Percentiles rank a stretch among this genome's conserved stretches.
These are phyloP conservation scores for Termitomyces sp. DNA, from an alignment of 768 basidiomycete species.

Conservation along the genomic window DNA sequence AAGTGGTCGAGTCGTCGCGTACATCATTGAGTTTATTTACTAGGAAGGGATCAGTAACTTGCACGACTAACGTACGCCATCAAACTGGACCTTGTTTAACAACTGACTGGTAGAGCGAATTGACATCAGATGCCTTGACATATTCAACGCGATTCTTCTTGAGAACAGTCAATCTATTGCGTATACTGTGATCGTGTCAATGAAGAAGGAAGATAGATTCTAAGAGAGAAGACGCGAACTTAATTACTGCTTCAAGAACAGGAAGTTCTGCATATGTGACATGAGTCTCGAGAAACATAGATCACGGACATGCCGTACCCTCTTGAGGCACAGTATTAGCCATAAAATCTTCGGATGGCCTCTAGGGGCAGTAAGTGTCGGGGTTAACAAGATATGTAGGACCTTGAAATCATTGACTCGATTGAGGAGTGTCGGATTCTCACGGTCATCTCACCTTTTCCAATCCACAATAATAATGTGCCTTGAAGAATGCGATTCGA, in stretches of 20 bases:
- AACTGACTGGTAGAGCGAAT: constrained; percentile 86
- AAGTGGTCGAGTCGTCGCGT: constrained; percentile 66
- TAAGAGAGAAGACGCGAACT: constrained; percentile 41
- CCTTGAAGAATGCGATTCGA: no score
- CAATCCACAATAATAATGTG: not conserved
- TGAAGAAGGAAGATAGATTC: constrained; percentile 11
- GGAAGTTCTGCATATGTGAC: constrained; percentile 60
- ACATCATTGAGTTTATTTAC: constrained; percentile 92
- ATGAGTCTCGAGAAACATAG: constrained; percentile 9
- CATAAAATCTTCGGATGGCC: constrained; percentile 32
- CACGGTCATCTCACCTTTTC: constrained; percentile 14
- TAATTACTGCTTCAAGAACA: constrained; percentile 92
- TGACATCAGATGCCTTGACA: constrained; percentile 91
- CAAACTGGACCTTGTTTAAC: constrained; percentile 78
- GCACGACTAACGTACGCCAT: not conserved
- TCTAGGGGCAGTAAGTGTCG: not conserved
- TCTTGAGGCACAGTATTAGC: constrained; percentile 72
- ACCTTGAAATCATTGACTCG: constrained; percentile 1
- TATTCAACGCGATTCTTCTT: constrained; percentile 92
- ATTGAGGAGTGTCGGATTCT: constrained; percentile 6
- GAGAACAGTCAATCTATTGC: constrained; percentile 90
- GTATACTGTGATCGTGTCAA: constrained; percentile 52
- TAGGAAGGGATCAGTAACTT: constrained; percentile 17
- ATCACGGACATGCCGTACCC: constrained; percentile 39
- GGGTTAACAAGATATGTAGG: not conserved